Percentiles rank a stretch among this genome's conserved stretches.
These are phyloP conservation scores for Citrus medica DNA, from an alignment of 345 rosid genomes.

Conservation along the genomic window DNA sequence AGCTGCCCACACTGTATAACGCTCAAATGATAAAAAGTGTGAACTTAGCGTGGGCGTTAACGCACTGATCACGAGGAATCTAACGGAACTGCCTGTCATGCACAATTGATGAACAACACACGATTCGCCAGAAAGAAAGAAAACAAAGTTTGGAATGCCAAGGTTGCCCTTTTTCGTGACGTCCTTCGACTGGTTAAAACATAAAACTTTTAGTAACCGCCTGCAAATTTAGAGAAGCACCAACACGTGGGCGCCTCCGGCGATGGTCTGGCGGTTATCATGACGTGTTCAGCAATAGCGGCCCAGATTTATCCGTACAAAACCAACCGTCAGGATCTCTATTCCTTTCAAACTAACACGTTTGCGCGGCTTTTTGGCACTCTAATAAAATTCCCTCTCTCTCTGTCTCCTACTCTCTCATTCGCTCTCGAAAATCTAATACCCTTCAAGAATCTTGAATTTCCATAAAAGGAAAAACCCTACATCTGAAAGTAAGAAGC, in stretches of 20 bases:
- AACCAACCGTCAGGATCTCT: neutral
- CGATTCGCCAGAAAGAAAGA: neutral
- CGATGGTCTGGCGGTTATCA: neutral
- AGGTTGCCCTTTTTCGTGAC: neutral
- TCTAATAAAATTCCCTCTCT: neutral
- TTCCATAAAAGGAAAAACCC: neutral
- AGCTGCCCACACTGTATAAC: neutral
- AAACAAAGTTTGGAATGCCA: neutral
- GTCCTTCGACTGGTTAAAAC: neutral
- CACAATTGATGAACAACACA: neutral
- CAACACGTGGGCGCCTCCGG: neutral
- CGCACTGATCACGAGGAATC: neutral
- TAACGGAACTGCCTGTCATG: neutral
- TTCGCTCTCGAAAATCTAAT: neutral
- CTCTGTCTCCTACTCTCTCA: neutral
- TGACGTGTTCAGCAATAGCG: neutral
- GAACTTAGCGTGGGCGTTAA: neutral
- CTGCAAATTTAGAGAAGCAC: neutral
- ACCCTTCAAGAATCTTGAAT: slow-evolving; percentile 2
- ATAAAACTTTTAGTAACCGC: neutral
- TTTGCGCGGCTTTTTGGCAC: neutral
- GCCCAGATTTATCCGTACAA: neutral
- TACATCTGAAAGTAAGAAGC: neutral
- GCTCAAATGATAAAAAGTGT: neutral
- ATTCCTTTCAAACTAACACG: neutral